Conservation (phyloP, 108 stramenopile genomes). For the Asterionellopsis glacialis region DNA sequence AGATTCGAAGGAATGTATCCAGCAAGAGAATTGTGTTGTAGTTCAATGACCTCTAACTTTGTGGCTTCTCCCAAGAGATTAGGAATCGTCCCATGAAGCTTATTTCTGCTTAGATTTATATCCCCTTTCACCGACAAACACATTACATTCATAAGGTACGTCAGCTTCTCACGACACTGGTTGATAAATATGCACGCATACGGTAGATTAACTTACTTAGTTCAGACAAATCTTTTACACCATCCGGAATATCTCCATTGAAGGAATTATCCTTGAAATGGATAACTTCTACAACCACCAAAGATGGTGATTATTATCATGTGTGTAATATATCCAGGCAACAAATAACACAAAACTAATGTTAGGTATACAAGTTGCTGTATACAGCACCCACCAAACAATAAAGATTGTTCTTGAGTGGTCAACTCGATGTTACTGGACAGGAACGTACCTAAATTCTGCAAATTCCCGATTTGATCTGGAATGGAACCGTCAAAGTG, state of each 20-base stretch:
- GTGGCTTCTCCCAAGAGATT: not conserved
- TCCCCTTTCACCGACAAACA: too few species aligned
- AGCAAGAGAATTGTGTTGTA: slow-evolving; percentile 1
- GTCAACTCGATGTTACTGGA: too few species aligned
- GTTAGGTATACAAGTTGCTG: too few species aligned
- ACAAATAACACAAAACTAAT: slow-evolving; percentile 31
- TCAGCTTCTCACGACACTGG: too few species aligned
- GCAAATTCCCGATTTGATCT: slow-evolving; percentile 32
- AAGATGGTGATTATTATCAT: too few species aligned
- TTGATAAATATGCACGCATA: too few species aligned
- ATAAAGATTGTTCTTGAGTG: too few species aligned
- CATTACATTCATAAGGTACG: too few species aligned
- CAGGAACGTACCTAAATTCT: slow-evolving; percentile 23
- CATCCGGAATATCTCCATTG: slow-evolving; percentile 11
- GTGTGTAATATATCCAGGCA: slow-evolving; percentile 1
- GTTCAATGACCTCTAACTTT: not conserved
- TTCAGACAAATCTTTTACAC: not conserved
- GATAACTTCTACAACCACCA: too few species aligned
- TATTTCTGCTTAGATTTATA: not conserved
- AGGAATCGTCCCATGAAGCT: not conserved
- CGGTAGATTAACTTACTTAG: too few species aligned
- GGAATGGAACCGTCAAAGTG: slow-evolving; percentile 49
- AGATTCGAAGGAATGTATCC: slow-evolving; percentile 3
- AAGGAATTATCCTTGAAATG: slow-evolving; percentile 32
- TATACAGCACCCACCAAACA: too few species aligned